Percentiles rank a stretch among this genome's conserved stretches.
phyloP scores from a whole-genome alignment of 1,139 yeast genomes.

The Arxiozyma bovina region DNA sequence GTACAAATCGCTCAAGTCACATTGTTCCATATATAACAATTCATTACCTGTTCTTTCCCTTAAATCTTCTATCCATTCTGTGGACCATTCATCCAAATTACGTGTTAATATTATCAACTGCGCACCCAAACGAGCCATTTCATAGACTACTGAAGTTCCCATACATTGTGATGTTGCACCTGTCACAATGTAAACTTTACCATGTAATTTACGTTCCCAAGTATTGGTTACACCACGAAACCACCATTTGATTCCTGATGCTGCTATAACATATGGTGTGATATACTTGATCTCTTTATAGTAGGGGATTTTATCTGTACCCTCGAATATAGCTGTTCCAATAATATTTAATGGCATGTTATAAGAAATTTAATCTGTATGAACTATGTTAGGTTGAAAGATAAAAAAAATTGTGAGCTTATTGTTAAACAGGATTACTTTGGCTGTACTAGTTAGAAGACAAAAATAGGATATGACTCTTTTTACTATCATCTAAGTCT shows the following conservation, averaged over 20 bases:
- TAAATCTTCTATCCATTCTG: constrained; percentile 70
- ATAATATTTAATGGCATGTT: constrained; percentile 78
- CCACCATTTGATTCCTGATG: constrained; percentile 54
- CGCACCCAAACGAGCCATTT: constrained; percentile 75
- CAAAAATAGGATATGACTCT: background rate
- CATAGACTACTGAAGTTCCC: constrained; percentile 68
- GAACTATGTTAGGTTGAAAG: background rate
- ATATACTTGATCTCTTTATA: constrained; percentile 48
- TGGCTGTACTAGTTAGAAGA: background rate
- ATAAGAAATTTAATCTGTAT: too few species aligned
- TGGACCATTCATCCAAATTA: constrained; percentile 63
- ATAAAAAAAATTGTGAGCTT: too few species aligned
- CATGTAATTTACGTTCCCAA: constrained; percentile 89
- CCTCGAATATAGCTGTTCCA: constrained; percentile 57
- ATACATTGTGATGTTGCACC: constrained; percentile 85
- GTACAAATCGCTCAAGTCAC: constrained; percentile 67
- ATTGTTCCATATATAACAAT: constrained; percentile 78
- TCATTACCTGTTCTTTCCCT: constrained; percentile 61
- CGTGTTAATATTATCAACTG: constrained; percentile 71
- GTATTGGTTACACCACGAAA: constrained; percentile 71
- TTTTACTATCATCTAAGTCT: too few species aligned
- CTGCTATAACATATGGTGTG: constrained; percentile 44
- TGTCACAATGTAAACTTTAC: constrained; percentile 71
- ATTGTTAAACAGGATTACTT: background rate
- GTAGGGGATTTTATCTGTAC: constrained; percentile 66